phyloP scores from a whole-genome alignment of 2,329 filamentous ascomycete genomes.

The Botrytis aclada region DNA sequence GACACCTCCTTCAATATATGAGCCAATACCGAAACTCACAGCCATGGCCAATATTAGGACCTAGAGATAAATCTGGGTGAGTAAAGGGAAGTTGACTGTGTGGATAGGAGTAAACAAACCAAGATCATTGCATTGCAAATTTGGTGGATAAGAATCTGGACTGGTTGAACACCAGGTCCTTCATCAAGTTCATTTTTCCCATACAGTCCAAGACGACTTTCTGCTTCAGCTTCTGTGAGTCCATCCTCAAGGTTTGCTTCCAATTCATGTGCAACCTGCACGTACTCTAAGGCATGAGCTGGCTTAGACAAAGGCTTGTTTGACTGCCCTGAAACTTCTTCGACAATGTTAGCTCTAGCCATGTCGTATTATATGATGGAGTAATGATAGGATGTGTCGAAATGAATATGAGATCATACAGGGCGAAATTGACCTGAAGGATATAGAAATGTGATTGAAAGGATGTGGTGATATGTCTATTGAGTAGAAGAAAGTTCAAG shows the following conservation, averaged over 20 bases:
- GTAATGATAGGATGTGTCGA: constrained; percentile 13
- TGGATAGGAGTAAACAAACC: constrained; percentile 37
- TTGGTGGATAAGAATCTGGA: constrained; percentile 63
- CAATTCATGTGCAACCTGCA: constrained; percentile 53
- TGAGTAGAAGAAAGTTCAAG: background rate
- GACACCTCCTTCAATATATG: constrained; percentile 60
- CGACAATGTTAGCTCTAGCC: background rate
- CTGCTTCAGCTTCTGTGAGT: constrained; percentile 53
- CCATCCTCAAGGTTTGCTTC: constrained; percentile 55
- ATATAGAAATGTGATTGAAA: background rate
- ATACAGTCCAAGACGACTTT: constrained; percentile 52
- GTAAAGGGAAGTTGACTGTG: constrained; percentile 28
- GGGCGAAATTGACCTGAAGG: background rate
- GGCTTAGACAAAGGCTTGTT: constrained; percentile 57
- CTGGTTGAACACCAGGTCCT: constrained; percentile 54
- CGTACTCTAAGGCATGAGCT: constrained; percentile 58
- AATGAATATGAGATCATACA: constrained; percentile 12
- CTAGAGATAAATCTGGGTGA: constrained; percentile 35
- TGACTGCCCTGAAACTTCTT: constrained; percentile 44
- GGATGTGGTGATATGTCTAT: background rate
- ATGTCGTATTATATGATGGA: constrained; percentile 5
- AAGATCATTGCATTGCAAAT: constrained; percentile 68
- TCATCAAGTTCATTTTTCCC: constrained; percentile 64
- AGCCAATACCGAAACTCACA: constrained; percentile 55
- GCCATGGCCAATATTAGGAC: constrained; percentile 56